Percentiles rank a stretch among this genome's conserved stretches.
Evolutionary conservation across 140 eudicot genomes (phyloP).

Genomic region (Senecio squalidus): DNA sequence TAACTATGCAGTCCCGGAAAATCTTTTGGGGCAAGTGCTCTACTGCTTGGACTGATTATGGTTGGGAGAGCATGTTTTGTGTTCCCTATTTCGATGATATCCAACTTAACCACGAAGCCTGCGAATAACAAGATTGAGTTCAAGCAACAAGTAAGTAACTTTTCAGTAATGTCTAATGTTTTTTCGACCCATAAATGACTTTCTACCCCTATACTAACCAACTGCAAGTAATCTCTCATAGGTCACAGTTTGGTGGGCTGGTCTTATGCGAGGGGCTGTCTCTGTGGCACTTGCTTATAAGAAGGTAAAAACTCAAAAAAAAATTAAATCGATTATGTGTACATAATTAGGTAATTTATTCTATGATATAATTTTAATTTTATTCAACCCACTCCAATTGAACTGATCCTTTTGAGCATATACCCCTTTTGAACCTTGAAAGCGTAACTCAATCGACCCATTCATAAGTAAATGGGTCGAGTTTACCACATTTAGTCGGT

Average conservation of each 20-base stretch:
- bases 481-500: not conserved
- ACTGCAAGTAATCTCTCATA: constrained; percentile 21
- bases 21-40: constrained; percentile 54
- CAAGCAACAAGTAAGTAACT: constrained; percentile 63
- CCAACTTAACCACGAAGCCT: constrained; percentile 44
- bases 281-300: constrained; percentile 95
- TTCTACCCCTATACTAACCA: not conserved
- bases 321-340: no score
- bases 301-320: constrained; percentile 39
- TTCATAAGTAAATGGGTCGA: no score
- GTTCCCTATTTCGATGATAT: constrained; percentile 63
- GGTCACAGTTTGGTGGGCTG: constrained; percentile 96
- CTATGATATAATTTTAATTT: no score
- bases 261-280: constrained; percentile 92
- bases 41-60: constrained; percentile 59
- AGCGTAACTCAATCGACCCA: no score
- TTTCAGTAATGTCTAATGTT: not conserved
- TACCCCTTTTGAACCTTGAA: no score
- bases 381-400: no score
- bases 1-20: constrained; percentile 51
- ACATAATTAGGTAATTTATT: no score
- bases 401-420: no score
- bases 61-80: constrained; percentile 80
- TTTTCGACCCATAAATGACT: not conserved
- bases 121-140: constrained; percentile 31